These are phyloP conservation scores for Hymenoscyphus repandus DNA, from an alignment of 2,329 filamentous ascomycete species.

Conservation along the genomic window DNA sequence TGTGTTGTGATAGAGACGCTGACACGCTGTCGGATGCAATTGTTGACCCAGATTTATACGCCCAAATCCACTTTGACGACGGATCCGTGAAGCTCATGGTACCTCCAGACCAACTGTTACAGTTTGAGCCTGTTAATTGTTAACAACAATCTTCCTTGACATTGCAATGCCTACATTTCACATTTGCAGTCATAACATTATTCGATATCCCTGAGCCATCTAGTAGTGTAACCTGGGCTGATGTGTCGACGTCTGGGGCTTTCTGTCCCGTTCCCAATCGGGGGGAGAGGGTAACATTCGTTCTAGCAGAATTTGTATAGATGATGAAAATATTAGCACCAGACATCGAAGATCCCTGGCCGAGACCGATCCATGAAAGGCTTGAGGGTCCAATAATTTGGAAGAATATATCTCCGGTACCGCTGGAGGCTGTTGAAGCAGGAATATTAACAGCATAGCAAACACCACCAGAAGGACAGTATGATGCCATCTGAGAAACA, in stretches of 20 bases:
- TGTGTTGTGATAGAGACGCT: constrained; percentile 41
- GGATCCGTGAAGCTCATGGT: constrained; percentile 42
- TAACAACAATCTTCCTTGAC: background rate
- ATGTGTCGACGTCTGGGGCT: constrained; percentile 37
- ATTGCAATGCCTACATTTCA: constrained; percentile 39
- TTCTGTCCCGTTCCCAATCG: constrained; percentile 40
- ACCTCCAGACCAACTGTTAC: constrained; percentile 46
- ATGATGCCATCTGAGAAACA: constrained; percentile 18
- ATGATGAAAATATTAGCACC: constrained; percentile 55
- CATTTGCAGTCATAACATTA: constrained; percentile 50
- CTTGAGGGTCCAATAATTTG: constrained; percentile 48
- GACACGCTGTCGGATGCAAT: constrained; percentile 41
- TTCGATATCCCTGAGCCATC: constrained; percentile 47
- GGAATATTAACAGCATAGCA: constrained; percentile 50
- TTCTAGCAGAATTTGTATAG: constrained; percentile 45
- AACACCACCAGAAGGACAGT: constrained; percentile 19
- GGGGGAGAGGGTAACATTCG: constrained; percentile 53
- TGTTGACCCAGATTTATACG: constrained; percentile 39
- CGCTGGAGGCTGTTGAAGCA: constrained; percentile 42
- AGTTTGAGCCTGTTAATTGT: constrained; percentile 40
- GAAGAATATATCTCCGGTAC: constrained; percentile 51
- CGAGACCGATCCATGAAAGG: constrained; percentile 50
- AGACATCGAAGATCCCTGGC: constrained; percentile 49
- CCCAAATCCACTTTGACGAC: constrained; percentile 47
- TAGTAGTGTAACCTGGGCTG: constrained; percentile 42